Evolutionary conservation across 345 rosid genomes (phyloP).

Genomic region (Acer negundo): DNA sequence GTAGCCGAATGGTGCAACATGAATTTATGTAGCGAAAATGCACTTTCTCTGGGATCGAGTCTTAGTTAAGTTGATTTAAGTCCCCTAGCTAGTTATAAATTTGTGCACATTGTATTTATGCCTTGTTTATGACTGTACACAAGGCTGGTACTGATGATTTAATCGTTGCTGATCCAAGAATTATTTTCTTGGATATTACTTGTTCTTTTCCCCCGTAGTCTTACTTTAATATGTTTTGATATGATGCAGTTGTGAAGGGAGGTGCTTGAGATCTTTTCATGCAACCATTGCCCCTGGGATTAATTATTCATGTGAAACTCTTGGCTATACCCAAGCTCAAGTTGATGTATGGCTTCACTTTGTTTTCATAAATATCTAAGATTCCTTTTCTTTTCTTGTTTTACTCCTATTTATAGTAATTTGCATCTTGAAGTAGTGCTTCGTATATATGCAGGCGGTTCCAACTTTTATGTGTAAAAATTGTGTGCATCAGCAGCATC

Average conservation of each 20-base stretch:
- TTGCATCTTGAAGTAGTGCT: conserved; percentile 9
- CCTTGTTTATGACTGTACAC: neutral
- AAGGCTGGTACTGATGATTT: neutral
- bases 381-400: neutral
- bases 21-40: neutral
- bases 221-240: conserved; percentile 14
- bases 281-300: conserved; percentile 47
- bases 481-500: conserved; percentile 58
- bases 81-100: neutral
- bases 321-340: conserved; percentile 49
- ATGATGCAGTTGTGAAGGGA: conserved; percentile 62
- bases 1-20: neutral
- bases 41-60: neutral
- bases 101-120: neutral
- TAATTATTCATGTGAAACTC: conserved; percentile 45
- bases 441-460: conserved; percentile 44
- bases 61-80: neutral
- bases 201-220: neutral
- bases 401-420: conserved; percentile 9
- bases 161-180: neutral
- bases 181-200: neutral
- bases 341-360: conserved; percentile 45
- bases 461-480: conserved; percentile 52
- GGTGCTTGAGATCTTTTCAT: conserved; percentile 77
- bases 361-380: conserved; percentile 9